Percentiles rank a stretch among this genome's conserved stretches.
Conservation (phyloP, 345 rosid genomes). For the Kandelia obovata region DNA sequence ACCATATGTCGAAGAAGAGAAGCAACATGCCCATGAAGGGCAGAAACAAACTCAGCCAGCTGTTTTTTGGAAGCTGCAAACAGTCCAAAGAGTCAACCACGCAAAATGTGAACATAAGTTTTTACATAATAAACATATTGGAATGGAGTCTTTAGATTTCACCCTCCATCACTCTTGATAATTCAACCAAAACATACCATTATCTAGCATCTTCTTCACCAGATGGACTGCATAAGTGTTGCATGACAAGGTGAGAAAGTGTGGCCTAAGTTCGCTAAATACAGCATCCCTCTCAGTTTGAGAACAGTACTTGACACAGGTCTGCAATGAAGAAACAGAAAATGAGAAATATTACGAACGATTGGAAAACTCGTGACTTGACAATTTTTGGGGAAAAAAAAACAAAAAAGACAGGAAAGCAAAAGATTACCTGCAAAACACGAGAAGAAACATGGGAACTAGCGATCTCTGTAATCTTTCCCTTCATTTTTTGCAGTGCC, state of each 20-base stretch:
- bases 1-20: slow-evolving; percentile 80
- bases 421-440: slow-evolving; percentile 70
- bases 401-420: neutral
- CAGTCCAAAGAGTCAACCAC: neutral
- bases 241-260: slow-evolving; percentile 61
- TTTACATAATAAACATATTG: neutral
- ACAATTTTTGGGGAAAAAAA: too few relatives aligned
- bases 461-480: slow-evolving; percentile 87
- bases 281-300: slow-evolving; percentile 68
- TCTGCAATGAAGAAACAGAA: slow-evolving; percentile 37
- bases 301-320: slow-evolving; percentile 76
- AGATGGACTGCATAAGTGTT: slow-evolving; percentile 71
- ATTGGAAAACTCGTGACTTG: neutral
- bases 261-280: slow-evolving; percentile 74
- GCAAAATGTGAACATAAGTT: neutral
- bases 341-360: neutral
- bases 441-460: slow-evolving; percentile 84
- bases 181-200: slow-evolving; percentile 40
- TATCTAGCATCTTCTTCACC: slow-evolving; percentile 77
- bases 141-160: neutral
- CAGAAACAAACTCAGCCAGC: slow-evolving; percentile 61
- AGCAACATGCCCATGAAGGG: slow-evolving; percentile 75
- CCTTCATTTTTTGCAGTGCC: slow-evolving; percentile 81
- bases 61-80: slow-evolving; percentile 76
- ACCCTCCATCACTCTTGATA: slow-evolving; percentile 4